A percentile compares a stretch with the other conserved stretches of the same genome.
Evolutionary conservation across 805 yeast genomes (phyloP).

Genomic region (Candida suzukii): DNA sequence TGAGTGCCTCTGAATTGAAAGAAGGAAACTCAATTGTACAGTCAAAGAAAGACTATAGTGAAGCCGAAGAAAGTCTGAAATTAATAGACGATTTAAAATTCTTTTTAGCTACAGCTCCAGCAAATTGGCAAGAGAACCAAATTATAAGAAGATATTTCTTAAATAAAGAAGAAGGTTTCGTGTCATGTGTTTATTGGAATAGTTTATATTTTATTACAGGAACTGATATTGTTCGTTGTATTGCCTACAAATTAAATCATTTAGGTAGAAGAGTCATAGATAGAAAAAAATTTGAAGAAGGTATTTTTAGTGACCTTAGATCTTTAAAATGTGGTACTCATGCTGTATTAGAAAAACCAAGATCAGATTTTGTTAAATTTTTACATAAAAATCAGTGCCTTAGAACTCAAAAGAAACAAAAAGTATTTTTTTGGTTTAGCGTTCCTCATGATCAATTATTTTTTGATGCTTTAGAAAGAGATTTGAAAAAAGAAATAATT

Average conservation of each 20-base stretch:
- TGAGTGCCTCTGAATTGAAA: neutral
- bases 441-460: constrained; percentile 91
- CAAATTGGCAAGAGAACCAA: constrained; percentile 86
- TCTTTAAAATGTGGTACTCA: constrained; percentile 79
- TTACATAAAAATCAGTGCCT: constrained; percentile 80
- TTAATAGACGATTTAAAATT: constrained; percentile 74
- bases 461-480: constrained; percentile 90
- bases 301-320: constrained; percentile 86
- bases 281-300: constrained; percentile 94
- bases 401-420: constrained; percentile 93
- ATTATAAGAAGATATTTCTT: constrained; percentile 78
- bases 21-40: neutral
- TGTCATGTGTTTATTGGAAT: constrained; percentile 91
- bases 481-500: constrained; percentile 66
- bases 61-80: constrained; percentile 45
- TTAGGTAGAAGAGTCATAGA: constrained; percentile 83
- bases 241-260: constrained; percentile 80
- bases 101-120: constrained; percentile 90
- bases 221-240: constrained; percentile 90
- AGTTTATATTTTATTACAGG: constrained; percentile 87
- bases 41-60: neutral
- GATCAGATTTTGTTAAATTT: constrained; percentile 77
- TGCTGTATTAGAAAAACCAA: constrained; percentile 83
- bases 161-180: constrained; percentile 85
- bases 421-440: constrained; percentile 94